Evolutionary conservation across 2,329 filamentous ascomycete species (phyloP).

Genomic region (Pseudogymnoascus sp.): DNA sequence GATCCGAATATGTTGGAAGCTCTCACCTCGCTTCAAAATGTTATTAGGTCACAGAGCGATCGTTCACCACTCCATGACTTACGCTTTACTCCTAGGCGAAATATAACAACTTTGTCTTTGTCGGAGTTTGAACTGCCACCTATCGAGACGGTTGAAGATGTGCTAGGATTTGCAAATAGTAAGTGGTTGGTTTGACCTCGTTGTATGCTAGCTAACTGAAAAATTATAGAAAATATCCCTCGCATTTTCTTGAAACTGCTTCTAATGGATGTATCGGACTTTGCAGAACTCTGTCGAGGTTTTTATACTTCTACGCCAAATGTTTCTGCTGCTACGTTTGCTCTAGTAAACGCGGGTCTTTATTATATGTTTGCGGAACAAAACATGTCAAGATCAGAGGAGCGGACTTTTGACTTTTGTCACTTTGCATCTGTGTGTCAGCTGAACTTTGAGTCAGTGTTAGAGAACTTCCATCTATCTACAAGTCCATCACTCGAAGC

Average conservation of each 20-base stretch:
- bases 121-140: conserved; percentile 13
- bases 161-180: conserved; percentile 12
- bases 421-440: background rate
- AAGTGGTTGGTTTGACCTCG: background rate
- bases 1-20: background rate
- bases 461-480: background rate
- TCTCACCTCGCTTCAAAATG: background rate
- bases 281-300: background rate
- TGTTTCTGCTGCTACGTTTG: conserved; percentile 8
- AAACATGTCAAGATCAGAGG: background rate
- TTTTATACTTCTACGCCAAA: background rate
- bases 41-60: background rate
- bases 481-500: background rate
- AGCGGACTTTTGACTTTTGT: background rate
- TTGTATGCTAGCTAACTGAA: background rate
- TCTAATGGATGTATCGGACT: background rate
- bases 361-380: conserved; percentile 11
- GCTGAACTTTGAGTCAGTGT: background rate
- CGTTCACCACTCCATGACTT: background rate
- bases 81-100: background rate
- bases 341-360: conserved; percentile 13
- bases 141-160: conserved; percentile 12
- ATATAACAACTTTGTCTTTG: background rate
- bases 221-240: background rate
- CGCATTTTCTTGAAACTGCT: background rate